These are phyloP conservation scores for Grifola frondosa DNA, from an alignment of 1,284 basidiomycete species.

Conservation along the genomic window DNA sequence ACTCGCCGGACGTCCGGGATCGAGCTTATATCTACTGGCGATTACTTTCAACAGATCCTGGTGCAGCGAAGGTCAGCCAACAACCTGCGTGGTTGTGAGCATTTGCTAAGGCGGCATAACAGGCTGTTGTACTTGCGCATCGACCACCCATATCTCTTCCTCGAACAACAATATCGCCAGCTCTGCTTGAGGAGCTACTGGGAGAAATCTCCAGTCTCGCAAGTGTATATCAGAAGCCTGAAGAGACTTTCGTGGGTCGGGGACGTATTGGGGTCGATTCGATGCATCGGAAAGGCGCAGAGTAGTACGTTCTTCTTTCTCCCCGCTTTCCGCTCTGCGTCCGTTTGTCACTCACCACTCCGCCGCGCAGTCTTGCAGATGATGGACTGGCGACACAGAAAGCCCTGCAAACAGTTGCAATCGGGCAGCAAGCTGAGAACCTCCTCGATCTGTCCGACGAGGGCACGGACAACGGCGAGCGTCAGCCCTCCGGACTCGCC, in stretches of 20 bases:
- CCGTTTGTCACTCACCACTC: constrained; percentile 4
- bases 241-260: constrained; percentile 85
- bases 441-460: constrained; percentile 90
- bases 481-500: constrained; percentile 67
- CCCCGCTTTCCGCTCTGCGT: constrained; percentile 1
- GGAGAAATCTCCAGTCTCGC: constrained; percentile 86
- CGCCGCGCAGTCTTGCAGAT: constrained; percentile 47
- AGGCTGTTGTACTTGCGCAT: constrained; percentile 90
- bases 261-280: constrained; percentile 85
- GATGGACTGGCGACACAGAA: constrained; percentile 76
- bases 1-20: constrained; percentile 96
- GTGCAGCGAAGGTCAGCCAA: constrained; percentile 78
- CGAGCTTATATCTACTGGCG: constrained; percentile 98
- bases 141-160: constrained; percentile 94
- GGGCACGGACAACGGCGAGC: constrained; percentile 48
- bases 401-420: constrained; percentile 85
- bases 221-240: constrained; percentile 95
- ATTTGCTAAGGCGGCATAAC: background rate
- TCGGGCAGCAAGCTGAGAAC: constrained; percentile 91
- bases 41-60: constrained; percentile 88
- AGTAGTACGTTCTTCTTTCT: constrained; percentile 43
- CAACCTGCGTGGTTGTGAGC: background rate
- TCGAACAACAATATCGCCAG: constrained; percentile 86
- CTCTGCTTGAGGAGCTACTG: constrained; percentile 90
- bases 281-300: constrained; percentile 66